Percentiles rank a stretch among this genome's conserved stretches.
Evolutionary conservation across 2,329 filamentous ascomycete genomes (phyloP).

Genomic region (Sarocladiaceae sp.): DNA sequence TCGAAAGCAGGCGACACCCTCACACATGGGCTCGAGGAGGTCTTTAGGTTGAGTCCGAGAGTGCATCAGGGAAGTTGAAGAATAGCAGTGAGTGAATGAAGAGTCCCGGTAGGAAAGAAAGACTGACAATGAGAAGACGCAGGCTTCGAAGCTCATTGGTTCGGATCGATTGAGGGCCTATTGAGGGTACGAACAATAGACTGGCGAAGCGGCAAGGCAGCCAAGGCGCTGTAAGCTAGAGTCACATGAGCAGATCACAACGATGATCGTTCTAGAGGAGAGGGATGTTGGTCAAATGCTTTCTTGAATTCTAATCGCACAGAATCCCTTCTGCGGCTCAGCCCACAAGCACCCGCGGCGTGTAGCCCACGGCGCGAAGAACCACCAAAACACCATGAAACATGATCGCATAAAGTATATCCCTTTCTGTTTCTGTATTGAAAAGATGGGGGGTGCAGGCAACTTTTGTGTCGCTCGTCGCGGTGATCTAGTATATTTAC

Average conservation of each 20-base stretch:
- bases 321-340: constrained; percentile 4
- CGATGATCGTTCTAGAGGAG: not conserved
- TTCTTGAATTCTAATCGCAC: constrained; percentile 3
- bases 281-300: not conserved
- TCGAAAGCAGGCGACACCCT: too few species aligned
- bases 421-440: constrained; percentile 10
- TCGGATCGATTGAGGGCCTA: not conserved
- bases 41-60: too few species aligned
- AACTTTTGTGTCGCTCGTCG: constrained; percentile 2
- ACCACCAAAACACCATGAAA: constrained; percentile 12
- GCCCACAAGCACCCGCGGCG: constrained; percentile 1
- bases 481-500: constrained; percentile 45
- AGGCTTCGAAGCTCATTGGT: not conserved
- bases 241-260: not conserved
- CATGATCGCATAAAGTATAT: constrained; percentile 10
- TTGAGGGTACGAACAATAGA: not conserved
- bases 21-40: too few species aligned
- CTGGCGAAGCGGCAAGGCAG: not conserved
- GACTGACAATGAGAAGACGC: not conserved
- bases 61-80: too few species aligned
- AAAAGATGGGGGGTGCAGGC: constrained; percentile 10
- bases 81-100: not conserved
- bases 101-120: not conserved
- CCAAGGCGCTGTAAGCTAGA: not conserved
- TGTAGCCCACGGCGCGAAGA: not conserved